Evolutionary conservation across 1,284 basidiomycete species (phyloP).

Genomic region (Malassezia globosa): DNA sequence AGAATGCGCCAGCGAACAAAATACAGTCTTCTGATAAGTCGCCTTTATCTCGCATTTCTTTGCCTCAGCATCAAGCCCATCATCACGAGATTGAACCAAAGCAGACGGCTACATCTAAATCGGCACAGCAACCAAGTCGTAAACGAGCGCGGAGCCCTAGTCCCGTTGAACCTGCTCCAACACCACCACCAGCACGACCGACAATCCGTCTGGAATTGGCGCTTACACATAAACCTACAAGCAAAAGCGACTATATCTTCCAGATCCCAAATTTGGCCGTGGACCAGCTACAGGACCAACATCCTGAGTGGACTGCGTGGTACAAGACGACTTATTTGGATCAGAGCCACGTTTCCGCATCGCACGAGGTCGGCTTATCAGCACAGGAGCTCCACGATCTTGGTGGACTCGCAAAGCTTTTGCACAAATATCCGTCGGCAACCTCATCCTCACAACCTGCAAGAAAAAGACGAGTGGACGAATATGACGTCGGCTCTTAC

Average conservation of each 20-base stretch:
- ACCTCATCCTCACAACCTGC: constrained; percentile 20
- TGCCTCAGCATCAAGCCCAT: too few relatives aligned
- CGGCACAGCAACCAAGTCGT: too few relatives aligned
- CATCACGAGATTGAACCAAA: too few relatives aligned
- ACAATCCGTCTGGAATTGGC: constrained; percentile 18
- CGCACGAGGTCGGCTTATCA: constrained; percentile 12
- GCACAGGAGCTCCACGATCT: constrained; percentile 24
- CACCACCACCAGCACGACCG: constrained; percentile 18
- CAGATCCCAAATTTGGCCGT: constrained; percentile 35
- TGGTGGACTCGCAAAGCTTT: constrained; percentile 26
- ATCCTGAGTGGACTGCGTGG: constrained; percentile 36
- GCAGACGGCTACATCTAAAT: too few relatives aligned
- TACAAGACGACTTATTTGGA: constrained; percentile 24
- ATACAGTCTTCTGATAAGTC: too few relatives aligned
- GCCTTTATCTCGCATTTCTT: too few relatives aligned
- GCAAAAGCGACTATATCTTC: constrained; percentile 31
- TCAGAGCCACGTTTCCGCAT: constrained; percentile 13
- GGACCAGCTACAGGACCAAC: constrained; percentile 21
- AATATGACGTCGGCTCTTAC: constrained; percentile 53
- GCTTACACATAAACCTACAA: background rate
- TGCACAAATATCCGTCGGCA: constrained; percentile 25
- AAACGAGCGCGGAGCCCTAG: constrained; percentile 11
- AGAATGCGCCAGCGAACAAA: too few relatives aligned
- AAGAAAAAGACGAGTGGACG: constrained; percentile 21
- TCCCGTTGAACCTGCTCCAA: constrained; percentile 1